Evolutionary conservation across 2,329 filamentous ascomycete species (phyloP).

Genomic region (Eurotiales sp.): DNA sequence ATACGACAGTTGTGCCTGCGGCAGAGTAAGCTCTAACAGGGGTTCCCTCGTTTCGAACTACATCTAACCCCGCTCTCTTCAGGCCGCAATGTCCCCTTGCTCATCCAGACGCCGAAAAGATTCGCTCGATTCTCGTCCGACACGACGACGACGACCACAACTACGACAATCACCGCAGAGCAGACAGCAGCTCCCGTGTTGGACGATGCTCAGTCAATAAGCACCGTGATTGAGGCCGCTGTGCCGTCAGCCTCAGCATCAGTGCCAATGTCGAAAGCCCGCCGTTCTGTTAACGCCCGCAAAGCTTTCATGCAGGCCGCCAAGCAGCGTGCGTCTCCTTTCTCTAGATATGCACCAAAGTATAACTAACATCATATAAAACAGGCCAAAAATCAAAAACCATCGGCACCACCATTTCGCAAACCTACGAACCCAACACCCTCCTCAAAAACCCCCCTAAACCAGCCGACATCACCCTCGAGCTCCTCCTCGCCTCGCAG

Average conservation of each 20-base stretch:
- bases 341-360: not conserved
- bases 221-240: slow-evolving; percentile 10
- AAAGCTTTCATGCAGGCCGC: slow-evolving; percentile 18
- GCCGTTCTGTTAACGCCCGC: not conserved
- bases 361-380: not conserved
- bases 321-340: slow-evolving; percentile 22
- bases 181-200: not conserved
- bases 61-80: slow-evolving; percentile 16
- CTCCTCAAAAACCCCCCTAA: slow-evolving; percentile 65
- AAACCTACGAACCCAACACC: slow-evolving; percentile 30
- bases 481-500: slow-evolving; percentile 83
- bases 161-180: slow-evolving; percentile 1
- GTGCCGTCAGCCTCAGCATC: slow-evolving; percentile 15
- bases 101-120: slow-evolving; percentile 28
- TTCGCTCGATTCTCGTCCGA: slow-evolving; percentile 31
- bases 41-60: too few relatives aligned
- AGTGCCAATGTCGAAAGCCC: not conserved
- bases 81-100: slow-evolving; percentile 37
- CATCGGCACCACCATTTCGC: slow-evolving; percentile 28
- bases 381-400: slow-evolving; percentile 30
- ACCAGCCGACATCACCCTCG: slow-evolving; percentile 79
- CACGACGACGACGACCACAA: slow-evolving; percentile 20
- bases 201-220: not conserved
- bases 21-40: slow-evolving; percentile 33
- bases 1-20: slow-evolving; percentile 37